phyloP scores from a whole-genome alignment of 73 alveolate genomes.

The Uronychia setigera region DNA sequence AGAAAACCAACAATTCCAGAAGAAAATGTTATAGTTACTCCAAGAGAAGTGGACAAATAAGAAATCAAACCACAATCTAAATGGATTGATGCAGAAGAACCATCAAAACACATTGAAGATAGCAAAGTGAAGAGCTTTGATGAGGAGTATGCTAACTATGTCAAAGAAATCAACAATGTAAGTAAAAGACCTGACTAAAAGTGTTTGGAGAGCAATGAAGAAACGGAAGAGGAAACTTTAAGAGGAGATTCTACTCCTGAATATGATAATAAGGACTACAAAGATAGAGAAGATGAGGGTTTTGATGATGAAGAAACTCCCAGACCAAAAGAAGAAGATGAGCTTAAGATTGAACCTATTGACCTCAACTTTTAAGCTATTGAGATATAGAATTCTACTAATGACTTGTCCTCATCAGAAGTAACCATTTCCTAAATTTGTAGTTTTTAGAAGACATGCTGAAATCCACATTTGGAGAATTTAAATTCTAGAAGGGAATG shows the following conservation, averaged over 20 bases:
- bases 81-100: neutral
- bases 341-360: neutral
- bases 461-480: slow-evolving; percentile 33
- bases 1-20: neutral
- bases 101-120: neutral
- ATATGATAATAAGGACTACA: neutral
- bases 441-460: slow-evolving; percentile 13
- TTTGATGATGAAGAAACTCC: slow-evolving; percentile 19
- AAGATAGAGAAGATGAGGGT: slow-evolving; percentile 67
- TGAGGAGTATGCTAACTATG: slow-evolving; percentile 27
- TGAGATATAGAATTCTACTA: slow-evolving; percentile 17
- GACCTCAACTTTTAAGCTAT: slow-evolving; percentile 8
- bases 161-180: slow-evolving; percentile 12
- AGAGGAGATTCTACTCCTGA: neutral
- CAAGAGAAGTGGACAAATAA: neutral
- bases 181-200: neutral
- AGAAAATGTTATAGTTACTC: neutral
- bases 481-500: slow-evolving; percentile 40
- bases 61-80: neutral
- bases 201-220: slow-evolving; percentile 5
- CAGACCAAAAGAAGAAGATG: neutral
- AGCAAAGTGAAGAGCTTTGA: slow-evolving; percentile 1
- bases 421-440: slow-evolving; percentile 1
- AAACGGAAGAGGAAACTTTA: slow-evolving; percentile 14
- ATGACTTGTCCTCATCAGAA: slow-evolving; percentile 7